phyloP scores from a whole-genome alignment of 345 rosid species.

The Syzygium aqueum region DNA sequence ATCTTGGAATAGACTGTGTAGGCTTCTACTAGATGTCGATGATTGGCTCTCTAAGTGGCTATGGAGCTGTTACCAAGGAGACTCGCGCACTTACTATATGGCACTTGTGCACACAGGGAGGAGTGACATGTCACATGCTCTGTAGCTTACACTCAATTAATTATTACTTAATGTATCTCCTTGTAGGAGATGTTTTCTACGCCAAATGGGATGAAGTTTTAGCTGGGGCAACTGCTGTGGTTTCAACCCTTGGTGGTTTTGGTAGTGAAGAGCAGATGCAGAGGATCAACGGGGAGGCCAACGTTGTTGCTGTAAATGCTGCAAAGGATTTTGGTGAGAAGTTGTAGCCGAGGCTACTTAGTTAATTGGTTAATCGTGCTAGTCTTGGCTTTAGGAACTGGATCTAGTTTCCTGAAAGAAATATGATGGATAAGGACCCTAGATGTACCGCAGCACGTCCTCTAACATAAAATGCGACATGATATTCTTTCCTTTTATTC shows the following conservation, averaged over 20 bases:
- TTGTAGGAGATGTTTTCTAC: constrained; percentile 87
- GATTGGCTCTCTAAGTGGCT: background rate
- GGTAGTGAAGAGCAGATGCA: constrained; percentile 90
- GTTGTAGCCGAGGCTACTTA: background rate
- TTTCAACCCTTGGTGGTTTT: constrained; percentile 90
- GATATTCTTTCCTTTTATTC: background rate
- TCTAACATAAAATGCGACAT: background rate
- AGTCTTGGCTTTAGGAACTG: background rate
- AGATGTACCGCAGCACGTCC: background rate
- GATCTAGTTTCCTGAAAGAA: background rate
- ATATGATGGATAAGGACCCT: background rate
- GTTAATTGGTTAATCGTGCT: background rate
- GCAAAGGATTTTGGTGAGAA: constrained; percentile 70
- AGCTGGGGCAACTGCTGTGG: constrained; percentile 77
- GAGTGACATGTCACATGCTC: background rate
- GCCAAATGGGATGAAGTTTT: constrained; percentile 94
- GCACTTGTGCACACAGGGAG: background rate
- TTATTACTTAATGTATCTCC: background rate
- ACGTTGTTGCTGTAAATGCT: constrained; percentile 67
- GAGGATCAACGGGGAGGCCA: constrained; percentile 88
- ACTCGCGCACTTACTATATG: background rate
- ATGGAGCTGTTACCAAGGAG: background rate
- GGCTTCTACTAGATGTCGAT: background rate
- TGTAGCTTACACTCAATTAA: background rate
- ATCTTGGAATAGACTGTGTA: background rate